Evolutionary conservation across 2,329 filamentous ascomycete species (phyloP).

Genomic region (Sordariomycetes sp.): DNA sequence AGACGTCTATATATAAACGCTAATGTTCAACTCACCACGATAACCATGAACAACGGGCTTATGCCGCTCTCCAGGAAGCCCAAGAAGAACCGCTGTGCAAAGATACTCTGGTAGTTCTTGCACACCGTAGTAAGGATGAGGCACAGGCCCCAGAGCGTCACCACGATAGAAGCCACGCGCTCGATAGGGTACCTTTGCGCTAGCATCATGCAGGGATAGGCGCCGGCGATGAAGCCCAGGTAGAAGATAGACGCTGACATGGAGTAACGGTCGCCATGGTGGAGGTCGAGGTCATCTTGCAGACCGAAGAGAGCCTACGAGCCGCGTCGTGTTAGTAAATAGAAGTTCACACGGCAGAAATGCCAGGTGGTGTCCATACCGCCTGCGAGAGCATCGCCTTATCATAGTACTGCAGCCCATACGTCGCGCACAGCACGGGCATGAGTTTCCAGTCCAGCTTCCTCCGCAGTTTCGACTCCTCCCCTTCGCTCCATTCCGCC

Average conservation of each 20-base stretch:
- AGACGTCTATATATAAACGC: too few relatives aligned
- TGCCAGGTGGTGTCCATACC: not conserved
- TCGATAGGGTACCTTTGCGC: constrained; percentile 13
- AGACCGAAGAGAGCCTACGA: constrained; percentile 25
- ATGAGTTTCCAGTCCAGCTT: constrained; percentile 13
- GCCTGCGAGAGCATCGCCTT: constrained; percentile 18
- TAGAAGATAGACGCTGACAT: constrained; percentile 30
- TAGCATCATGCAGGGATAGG: constrained; percentile 21
- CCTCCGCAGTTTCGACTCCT: constrained; percentile 19
- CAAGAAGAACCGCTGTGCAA: constrained; percentile 31
- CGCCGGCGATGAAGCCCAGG: constrained; percentile 22
- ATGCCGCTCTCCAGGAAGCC: constrained; percentile 36
- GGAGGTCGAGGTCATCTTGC: constrained; percentile 21
- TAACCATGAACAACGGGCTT: constrained; percentile 38
- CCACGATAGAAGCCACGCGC: constrained; percentile 7
- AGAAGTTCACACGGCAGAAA: not conserved
- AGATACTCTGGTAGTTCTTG: constrained; percentile 28
- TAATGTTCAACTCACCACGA: constrained; percentile 31
- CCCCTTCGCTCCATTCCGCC: constrained; percentile 23
- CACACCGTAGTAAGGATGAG: constrained; percentile 29
- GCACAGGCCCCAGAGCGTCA: constrained; percentile 17
- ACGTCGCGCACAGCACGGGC: constrained; percentile 13
- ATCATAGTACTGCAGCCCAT: constrained; percentile 12
- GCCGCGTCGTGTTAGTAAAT: not conserved
- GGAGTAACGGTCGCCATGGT: constrained; percentile 21